A percentile compares a stretch with the other conserved stretches of the same genome.
Conservation (phyloP, 1,139 yeast genomes). For the Trichomonascaceae sp. region DNA sequence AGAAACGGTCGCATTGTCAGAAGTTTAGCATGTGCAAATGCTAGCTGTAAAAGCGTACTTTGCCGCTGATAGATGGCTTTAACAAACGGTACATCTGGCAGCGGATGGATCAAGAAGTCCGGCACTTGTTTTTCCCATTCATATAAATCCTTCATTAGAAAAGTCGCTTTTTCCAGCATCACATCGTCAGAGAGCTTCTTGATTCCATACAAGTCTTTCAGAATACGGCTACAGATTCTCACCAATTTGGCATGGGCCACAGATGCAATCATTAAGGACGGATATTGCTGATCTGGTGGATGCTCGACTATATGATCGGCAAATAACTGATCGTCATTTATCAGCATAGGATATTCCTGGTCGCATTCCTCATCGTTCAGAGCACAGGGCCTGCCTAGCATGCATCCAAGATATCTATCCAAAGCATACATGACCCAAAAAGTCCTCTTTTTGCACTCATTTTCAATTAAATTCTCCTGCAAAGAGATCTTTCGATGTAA, state of each 20-base stretch:
- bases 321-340: neutral
- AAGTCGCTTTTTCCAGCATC: neutral
- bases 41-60: neutral
- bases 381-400: neutral
- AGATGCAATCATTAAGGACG: neutral
- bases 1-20: neutral
- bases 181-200: neutral
- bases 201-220: neutral
- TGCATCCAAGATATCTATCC: neutral
- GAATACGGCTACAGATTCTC: neutral
- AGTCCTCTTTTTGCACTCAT: neutral
- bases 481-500: neutral
- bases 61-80: neutral
- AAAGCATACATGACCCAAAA: neutral
- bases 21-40: neutral
- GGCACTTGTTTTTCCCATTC: neutral
- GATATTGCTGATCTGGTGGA: neutral
- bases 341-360: neutral
- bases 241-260: neutral
- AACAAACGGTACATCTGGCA: neutral
- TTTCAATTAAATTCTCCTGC: neutral
- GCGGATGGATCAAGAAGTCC: neutral
- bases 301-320: neutral
- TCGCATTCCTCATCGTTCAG: neutral
- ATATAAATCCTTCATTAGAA: neutral